Evolutionary conservation across 1,139 yeast genomes (phyloP).

Genomic region (Pichia sp.): DNA sequence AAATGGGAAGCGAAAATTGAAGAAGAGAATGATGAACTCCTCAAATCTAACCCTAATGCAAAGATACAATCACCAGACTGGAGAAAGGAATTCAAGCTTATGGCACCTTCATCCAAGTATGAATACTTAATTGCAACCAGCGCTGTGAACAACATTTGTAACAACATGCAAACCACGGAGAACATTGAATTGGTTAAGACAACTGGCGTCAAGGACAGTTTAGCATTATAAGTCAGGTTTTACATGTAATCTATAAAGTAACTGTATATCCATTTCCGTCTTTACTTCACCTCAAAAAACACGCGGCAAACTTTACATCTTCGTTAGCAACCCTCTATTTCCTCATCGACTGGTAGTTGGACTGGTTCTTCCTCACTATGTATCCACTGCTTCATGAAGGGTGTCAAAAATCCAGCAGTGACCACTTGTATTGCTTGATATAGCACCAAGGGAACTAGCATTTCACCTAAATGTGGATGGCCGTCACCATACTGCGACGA

Average conservation of each 20-base stretch:
- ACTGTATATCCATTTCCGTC: too few relatives aligned
- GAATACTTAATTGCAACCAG: constrained; percentile 67
- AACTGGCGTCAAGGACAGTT: constrained; percentile 8
- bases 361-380: too few relatives aligned
- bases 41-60: constrained; percentile 47
- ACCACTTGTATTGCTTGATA: constrained; percentile 80
- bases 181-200: constrained; percentile 12
- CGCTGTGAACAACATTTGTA: constrained; percentile 63
- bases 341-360: too few relatives aligned
- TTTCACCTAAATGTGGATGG: constrained; percentile 55
- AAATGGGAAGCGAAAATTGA: constrained; percentile 74
- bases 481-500: constrained; percentile 71
- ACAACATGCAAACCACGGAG: constrained; percentile 56
- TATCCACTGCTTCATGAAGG: constrained; percentile 16
- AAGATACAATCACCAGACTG: constrained; percentile 52
- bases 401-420: constrained; percentile 15
- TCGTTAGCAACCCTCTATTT: too few relatives aligned
- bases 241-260: too few relatives aligned
- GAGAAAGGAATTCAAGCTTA: constrained; percentile 60
- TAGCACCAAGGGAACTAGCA: constrained; percentile 73
- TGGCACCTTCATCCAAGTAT: constrained; percentile 69
- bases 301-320: too few relatives aligned
- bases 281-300: too few relatives aligned
- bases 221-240: too few relatives aligned
- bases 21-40: constrained; percentile 57